A percentile compares a stretch with the other conserved stretches of the same genome.
Conservation (phyloP, 2,329 filamentous ascomycete genomes). For the Periconia sp. region DNA sequence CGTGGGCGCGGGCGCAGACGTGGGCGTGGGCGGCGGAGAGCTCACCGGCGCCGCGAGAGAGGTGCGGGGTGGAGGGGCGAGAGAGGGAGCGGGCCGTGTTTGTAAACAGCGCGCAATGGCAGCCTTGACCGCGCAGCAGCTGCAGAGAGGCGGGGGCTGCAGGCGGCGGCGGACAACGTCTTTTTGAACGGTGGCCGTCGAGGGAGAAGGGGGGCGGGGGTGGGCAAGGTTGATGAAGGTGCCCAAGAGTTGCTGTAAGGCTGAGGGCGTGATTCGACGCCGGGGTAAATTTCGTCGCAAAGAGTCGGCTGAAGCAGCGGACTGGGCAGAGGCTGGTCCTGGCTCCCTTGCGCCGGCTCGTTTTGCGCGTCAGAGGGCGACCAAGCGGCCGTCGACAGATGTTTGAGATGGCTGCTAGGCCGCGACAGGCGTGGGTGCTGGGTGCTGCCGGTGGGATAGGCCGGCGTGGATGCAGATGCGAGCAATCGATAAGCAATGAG, state of each 20-base stretch:
- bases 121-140: not conserved
- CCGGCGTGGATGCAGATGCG: not conserved
- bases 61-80: not conserved
- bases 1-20: constrained; percentile 15
- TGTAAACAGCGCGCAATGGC: constrained; percentile 6
- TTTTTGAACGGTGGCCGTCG: constrained; percentile 2
- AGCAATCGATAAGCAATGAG: constrained; percentile 14
- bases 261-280: constrained; percentile 29
- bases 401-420: constrained; percentile 16
- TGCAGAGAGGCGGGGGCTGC: not conserved
- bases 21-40: constrained; percentile 16
- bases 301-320: constrained; percentile 22
- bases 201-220: constrained; percentile 5
- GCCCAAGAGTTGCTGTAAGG: constrained; percentile 15
- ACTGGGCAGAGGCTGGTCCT: constrained; percentile 18
- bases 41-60: constrained; percentile 1
- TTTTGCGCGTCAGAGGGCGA: constrained; percentile 14
- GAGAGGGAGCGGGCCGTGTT: constrained; percentile 5
- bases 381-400: not conserved
- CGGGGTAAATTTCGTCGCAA: constrained; percentile 23
- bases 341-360: constrained; percentile 7
- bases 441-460: not conserved
- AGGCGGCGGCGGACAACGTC: constrained; percentile 5
- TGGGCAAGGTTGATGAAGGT: constrained; percentile 3
- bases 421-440: constrained; percentile 2